Conservation (phyloP, 352 stramenopile genomes). For the Halophytophthora polymorphica region DNA sequence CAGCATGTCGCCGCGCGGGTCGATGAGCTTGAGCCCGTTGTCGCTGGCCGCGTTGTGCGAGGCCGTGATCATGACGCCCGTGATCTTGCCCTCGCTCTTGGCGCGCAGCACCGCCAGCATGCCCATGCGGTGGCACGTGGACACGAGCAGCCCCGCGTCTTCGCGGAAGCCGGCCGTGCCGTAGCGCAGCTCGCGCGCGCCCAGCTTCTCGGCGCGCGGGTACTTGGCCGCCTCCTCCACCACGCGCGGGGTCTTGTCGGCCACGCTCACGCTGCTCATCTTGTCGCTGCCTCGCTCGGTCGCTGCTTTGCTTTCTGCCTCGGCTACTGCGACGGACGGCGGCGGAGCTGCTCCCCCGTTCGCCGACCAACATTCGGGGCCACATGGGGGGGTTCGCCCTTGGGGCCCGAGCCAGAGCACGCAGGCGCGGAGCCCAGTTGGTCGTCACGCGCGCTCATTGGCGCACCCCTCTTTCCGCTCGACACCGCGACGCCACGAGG, state of each 20-base stretch:
- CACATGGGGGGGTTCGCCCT: too few relatives aligned
- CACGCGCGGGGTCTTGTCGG: conserved; percentile 78
- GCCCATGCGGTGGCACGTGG: conserved; percentile 93
- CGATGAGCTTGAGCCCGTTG: conserved; percentile 94
- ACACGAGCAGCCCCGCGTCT: conserved; percentile 84
- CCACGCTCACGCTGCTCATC: conserved; percentile 52
- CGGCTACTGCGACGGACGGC: conserved; percentile 17
- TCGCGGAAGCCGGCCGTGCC: conserved; percentile 96
- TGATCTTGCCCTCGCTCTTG: conserved; percentile 77
- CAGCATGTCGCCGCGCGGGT: conserved; percentile 93
- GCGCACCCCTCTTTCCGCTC: conserved; percentile 3
- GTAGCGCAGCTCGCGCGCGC: conserved; percentile 70
- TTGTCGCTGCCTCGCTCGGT: conserved; percentile 8
- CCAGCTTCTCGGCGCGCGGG: conserved; percentile 39
- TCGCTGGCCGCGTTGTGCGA: conserved; percentile 91
- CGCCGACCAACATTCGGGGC: too few relatives aligned
- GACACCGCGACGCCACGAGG: conserved; percentile 5
- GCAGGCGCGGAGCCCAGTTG: not conserved
- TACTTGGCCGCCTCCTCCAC: conserved; percentile 79
- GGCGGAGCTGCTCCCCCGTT: not conserved
- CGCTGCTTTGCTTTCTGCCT: conserved; percentile 8
- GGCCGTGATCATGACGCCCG: conserved; percentile 94
- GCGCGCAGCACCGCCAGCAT: conserved; percentile 80
- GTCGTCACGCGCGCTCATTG: conserved; percentile 12
- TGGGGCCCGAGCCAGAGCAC: not conserved